Percentiles rank a stretch among this genome's conserved stretches.
Conservation (phyloP, 352 stramenopile genomes). For the Pythium scleroteichum region DNA sequence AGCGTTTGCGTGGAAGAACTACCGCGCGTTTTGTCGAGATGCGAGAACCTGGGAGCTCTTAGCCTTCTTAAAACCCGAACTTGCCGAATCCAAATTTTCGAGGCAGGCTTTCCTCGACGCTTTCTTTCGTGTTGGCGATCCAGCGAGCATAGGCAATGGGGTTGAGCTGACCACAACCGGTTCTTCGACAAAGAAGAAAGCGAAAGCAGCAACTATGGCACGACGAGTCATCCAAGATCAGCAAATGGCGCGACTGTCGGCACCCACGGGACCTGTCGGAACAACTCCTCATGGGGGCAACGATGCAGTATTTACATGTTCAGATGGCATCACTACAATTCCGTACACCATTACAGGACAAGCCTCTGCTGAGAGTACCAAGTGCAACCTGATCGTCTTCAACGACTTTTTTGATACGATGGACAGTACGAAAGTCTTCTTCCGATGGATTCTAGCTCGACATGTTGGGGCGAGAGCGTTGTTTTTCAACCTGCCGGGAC, state of each 20-base stretch:
- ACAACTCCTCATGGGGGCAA: slow-evolving; percentile 20
- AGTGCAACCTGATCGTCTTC: slow-evolving; percentile 90
- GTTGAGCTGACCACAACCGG: too few relatives aligned
- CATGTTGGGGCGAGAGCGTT: slow-evolving; percentile 84
- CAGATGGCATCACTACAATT: slow-evolving; percentile 77
- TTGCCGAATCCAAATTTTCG: slow-evolving; percentile 16
- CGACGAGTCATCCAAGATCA: slow-evolving; percentile 63
- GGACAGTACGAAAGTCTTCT: slow-evolving; percentile 89
- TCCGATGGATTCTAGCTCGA: slow-evolving; percentile 73
- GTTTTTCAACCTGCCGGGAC: slow-evolving; percentile 91
- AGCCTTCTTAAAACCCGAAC: slow-evolving; percentile 52
- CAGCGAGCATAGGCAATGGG: not conserved
- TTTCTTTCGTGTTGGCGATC: slow-evolving; percentile 4
- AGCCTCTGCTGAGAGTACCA: slow-evolving; percentile 48
- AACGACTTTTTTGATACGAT: slow-evolving; percentile 94
- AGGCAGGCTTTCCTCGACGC: slow-evolving; percentile 1
- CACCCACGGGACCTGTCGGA: slow-evolving; percentile 44
- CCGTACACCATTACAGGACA: slow-evolving; percentile 84
- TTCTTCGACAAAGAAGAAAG: slow-evolving; percentile 15
- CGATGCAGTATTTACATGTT: slow-evolving; percentile 62
- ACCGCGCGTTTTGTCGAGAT: slow-evolving; percentile 41
- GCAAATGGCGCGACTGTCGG: slow-evolving; percentile 73
- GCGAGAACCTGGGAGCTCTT: slow-evolving; percentile 43
- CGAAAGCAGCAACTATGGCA: slow-evolving; percentile 28
- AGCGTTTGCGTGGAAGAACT: slow-evolving; percentile 66